Conservation (phyloP, 768 basidiomycete species). For the Boletellus ananiceps region DNA sequence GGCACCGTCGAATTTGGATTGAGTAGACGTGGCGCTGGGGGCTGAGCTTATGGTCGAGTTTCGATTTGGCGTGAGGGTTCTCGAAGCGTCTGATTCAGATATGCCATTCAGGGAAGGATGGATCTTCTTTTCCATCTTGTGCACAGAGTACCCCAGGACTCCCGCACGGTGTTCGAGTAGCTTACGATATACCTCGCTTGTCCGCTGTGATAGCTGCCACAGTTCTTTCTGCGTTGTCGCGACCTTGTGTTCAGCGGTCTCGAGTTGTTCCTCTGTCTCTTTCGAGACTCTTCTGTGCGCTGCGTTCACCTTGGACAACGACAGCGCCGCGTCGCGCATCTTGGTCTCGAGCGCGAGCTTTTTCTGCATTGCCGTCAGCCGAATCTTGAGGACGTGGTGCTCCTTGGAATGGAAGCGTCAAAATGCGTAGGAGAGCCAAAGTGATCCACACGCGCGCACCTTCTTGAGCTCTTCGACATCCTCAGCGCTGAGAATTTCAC, state of each 20-base stretch:
- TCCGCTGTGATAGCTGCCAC: conserved; percentile 60
- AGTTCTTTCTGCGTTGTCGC: conserved; percentile 67
- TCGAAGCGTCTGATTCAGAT: conserved; percentile 41
- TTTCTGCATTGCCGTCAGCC: conserved; percentile 61
- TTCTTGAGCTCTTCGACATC: conserved; percentile 69
- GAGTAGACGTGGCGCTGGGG: conserved; percentile 39
- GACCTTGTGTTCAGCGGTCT: conserved; percentile 68
- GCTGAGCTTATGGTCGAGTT: conserved; percentile 50
- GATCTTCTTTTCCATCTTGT: conserved; percentile 58
- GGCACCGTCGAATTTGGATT: conserved; percentile 73
- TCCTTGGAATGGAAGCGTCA: conserved; percentile 46
- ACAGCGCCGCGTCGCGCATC: conserved; percentile 81
- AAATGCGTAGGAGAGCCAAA: conserved; percentile 18
- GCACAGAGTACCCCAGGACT: conserved; percentile 69
- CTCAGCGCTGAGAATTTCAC: conserved; percentile 69
- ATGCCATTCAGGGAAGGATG: conserved; percentile 25
- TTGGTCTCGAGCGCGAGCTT: conserved; percentile 80
- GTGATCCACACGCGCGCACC: conserved; percentile 33
- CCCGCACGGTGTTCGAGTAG: conserved; percentile 81
- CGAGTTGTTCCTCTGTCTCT: conserved; percentile 67
- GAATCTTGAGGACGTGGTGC: conserved; percentile 61
- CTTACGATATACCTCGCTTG: conserved; percentile 55
- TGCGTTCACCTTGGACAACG: conserved; percentile 64
- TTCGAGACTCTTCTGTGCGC: conserved; percentile 54
- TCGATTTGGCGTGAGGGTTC: conserved; percentile 48